Percentiles rank a stretch among this genome's conserved stretches.
phyloP scores from a whole-genome alignment of 1,284 basidiomycete genomes.

The Pseudozyma sp. region DNA sequence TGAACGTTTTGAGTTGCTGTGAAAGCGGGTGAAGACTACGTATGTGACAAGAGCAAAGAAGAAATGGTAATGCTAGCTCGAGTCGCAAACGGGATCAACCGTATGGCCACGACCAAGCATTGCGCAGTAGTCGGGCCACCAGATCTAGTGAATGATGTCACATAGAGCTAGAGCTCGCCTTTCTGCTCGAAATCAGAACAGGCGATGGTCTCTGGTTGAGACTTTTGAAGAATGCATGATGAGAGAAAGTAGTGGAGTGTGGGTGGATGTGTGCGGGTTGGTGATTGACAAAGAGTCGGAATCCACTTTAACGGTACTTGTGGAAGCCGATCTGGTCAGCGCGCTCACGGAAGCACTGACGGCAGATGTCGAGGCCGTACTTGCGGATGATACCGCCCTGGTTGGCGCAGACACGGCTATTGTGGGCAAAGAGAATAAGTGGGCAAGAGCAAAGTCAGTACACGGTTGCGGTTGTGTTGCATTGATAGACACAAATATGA shows the following conservation, averaged over 20 bases:
- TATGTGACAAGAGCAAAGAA: conserved; percentile 37
- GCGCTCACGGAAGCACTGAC: conserved; percentile 69
- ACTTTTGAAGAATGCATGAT: conserved; percentile 40
- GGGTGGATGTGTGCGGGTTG: conserved; percentile 2
- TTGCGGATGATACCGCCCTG: conserved; percentile 68
- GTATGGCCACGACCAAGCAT: conserved; percentile 7
- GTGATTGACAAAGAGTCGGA: neutral
- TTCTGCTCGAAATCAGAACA: conserved; percentile 14
- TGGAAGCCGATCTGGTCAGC: conserved; percentile 67
- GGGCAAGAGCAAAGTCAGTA: conserved; percentile 14
- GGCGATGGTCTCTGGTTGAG: conserved; percentile 25
- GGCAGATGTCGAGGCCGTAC: conserved; percentile 69
- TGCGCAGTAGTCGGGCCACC: conserved; percentile 11
- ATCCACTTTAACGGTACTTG: conserved; percentile 55
- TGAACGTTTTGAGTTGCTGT: conserved; percentile 33
- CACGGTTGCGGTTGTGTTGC: neutral
- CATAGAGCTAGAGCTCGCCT: conserved; percentile 21
- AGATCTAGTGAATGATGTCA: conserved; percentile 6
- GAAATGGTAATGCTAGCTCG: conserved; percentile 20
- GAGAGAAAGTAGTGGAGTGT: neutral
- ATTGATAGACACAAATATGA: neutral
- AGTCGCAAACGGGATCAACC: conserved; percentile 36
- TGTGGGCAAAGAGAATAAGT: neutral
- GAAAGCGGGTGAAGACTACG: conserved; percentile 28
- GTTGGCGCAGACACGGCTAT: conserved; percentile 68